These are phyloP conservation scores for Aspergillus vadensis DNA, from an alignment of 2,329 filamentous ascomycete species.

Conservation along the genomic window DNA sequence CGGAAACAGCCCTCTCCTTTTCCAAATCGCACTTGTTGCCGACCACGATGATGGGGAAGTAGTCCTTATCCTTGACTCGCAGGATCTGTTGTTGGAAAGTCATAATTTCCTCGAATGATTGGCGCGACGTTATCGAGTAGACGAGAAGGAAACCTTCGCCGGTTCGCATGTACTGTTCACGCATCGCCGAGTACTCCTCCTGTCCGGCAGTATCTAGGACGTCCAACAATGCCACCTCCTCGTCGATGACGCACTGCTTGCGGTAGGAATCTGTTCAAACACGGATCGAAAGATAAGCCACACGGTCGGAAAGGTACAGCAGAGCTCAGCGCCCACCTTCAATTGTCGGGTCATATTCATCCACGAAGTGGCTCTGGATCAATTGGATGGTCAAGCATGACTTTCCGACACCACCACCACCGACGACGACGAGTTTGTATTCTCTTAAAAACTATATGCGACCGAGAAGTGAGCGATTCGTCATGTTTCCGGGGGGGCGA, in stretches of 20 bases:
- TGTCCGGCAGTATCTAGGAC: constrained; percentile 97
- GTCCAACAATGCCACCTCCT: constrained; percentile 95
- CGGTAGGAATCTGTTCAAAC: constrained; percentile 82
- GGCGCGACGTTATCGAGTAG: constrained; percentile 96
- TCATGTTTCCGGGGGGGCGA: constrained; percentile 2
- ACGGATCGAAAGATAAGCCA: constrained; percentile 18
- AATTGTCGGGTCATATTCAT: constrained; percentile 99
- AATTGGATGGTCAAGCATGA: constrained; percentile 98
- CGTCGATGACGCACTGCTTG: constrained; percentile 99
- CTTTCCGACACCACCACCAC: constrained; percentile 97
- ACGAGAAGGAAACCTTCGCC: constrained; percentile 97
- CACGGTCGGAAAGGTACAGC: constrained; percentile 17
- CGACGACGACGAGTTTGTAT: constrained; percentile 96
- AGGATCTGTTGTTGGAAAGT: constrained; percentile 99
- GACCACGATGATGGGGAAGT: constrained; percentile 98
- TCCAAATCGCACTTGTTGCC: constrained; percentile 99
- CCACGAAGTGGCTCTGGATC: constrained; percentile 95
- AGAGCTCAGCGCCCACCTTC: constrained; percentile 65
- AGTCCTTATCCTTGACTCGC: constrained; percentile 98
- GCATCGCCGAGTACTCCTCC: constrained; percentile 99
- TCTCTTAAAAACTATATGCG: constrained; percentile 73
- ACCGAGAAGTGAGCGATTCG: constrained; percentile 24
- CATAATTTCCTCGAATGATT: constrained; percentile 97
- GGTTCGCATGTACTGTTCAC: constrained; percentile 99
- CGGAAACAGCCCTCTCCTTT: constrained; percentile 83